These are phyloP conservation scores for Geranomyces variabilis DNA, from an alignment of 192 early-diverging fungal genomes.

Conservation along the genomic window DNA sequence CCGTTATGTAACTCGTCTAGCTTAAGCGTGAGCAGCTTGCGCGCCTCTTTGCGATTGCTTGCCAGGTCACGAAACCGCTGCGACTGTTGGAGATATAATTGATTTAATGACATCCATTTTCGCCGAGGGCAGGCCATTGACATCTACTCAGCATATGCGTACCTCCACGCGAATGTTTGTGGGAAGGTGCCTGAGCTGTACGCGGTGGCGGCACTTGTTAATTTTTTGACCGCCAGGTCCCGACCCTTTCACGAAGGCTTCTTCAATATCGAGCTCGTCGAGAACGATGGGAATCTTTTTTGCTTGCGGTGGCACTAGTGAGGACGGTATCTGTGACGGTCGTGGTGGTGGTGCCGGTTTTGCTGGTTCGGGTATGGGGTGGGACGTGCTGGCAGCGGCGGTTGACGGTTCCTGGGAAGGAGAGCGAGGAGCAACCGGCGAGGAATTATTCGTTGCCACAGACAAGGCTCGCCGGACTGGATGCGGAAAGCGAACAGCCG, in stretches of 20 bases:
- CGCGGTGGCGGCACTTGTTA: conserved; percentile 44
- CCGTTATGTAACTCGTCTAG: conserved; percentile 48
- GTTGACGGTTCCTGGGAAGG: too few species aligned
- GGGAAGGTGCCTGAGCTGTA: conserved; percentile 50
- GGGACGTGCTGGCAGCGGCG: too few species aligned
- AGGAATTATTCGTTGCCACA: too few species aligned
- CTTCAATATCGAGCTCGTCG: conserved; percentile 44
- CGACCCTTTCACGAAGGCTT: conserved; percentile 48
- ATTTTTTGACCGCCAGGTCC: conserved; percentile 55
- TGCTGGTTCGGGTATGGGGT: too few species aligned
- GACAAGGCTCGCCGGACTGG: too few species aligned
- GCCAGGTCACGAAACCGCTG: conserved; percentile 49
- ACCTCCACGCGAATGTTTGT: conserved; percentile 42
- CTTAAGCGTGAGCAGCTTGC: conserved; percentile 47
- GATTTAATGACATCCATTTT: too few species aligned
- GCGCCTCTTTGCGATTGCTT: conserved; percentile 48
- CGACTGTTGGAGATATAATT: conserved; percentile 21
- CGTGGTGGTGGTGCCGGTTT: too few species aligned
- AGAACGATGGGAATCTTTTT: conserved; percentile 32
- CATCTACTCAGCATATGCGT: background rate
- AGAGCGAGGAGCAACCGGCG: too few species aligned
- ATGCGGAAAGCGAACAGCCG: too few species aligned
- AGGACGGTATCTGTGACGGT: background rate
- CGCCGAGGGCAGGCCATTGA: too few species aligned
- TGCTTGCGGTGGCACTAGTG: background rate